Evolutionary conservation across 2,329 filamentous ascomycete species (phyloP), one percentile per base, ranked within the genome.

Genomic region (Neopestalotiopsis sp.): DNA sequence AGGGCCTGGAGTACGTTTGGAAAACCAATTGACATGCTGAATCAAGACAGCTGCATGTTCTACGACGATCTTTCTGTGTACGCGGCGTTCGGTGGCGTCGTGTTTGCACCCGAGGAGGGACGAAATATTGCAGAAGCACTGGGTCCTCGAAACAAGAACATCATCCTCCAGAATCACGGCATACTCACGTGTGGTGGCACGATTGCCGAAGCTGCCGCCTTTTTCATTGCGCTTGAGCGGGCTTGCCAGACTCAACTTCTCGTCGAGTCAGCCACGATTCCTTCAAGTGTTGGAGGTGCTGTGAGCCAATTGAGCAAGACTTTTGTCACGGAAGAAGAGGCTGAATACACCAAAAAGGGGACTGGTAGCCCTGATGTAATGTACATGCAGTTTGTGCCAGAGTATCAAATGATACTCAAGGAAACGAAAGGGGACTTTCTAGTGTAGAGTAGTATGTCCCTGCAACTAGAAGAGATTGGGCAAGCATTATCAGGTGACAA

Each of bases 131-230:
- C 88, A 0, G 79, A 79, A 17, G 84, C 88, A 0, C 76, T 91
- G 2, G 89, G 89, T 0, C 76, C 82, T 0, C 83, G 82, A 57
- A 87, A 78, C 74, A 86, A 81, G 1, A 65, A 65, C n/a, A 79
- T 87, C 73, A 88, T 91, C 45, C 77, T 91, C 58, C 78, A 86
- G 63, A 91, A 91, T 73, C 89, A 91, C 74, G 89, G 89, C 0
- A 75, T 91, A n/a, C 74, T 91, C 67, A 90, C 88, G 0, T 87
- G 89, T 0, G 89, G 89, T 1, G 75, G 75, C 4, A 90, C 88
- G 0, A 88, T 91, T 7, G 89, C 91, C 71, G 89, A 91, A 75
- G 89, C 89, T 1, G 87, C 87, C 0, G 90, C 86, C 73, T 76
- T 90, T 34, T 90, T 89, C 75, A 85, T 84, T 1, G 49, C n/a